These are phyloP conservation scores for Tillandsia leiboldiana DNA, from an alignment of 176 grass and related monocot species.

Conservation along the genomic window DNA sequence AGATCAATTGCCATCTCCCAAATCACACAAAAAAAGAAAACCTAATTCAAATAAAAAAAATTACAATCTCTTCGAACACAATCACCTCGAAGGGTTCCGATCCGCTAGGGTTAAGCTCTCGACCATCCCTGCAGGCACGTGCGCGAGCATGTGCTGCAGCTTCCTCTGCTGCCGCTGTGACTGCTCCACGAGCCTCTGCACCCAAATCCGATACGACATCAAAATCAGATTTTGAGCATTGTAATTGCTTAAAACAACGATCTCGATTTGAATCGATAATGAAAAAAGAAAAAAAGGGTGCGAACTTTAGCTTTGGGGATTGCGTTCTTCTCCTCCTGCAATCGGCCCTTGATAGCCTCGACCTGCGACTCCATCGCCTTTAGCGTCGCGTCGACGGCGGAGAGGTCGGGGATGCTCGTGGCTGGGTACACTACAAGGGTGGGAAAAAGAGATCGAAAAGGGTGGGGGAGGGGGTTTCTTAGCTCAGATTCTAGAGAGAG, in stretches of 20 bases:
- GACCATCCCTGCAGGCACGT: constrained; percentile 53
- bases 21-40: constrained; percentile 21
- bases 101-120: constrained; percentile 25
- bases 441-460: not conserved
- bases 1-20: constrained; percentile 21
- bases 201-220: not conserved
- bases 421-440: constrained; percentile 50
- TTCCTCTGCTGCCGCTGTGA: constrained; percentile 60
- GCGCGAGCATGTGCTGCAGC: constrained; percentile 70
- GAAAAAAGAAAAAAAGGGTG: constrained; percentile 11
- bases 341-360: constrained; percentile 38
- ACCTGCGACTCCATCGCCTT: constrained; percentile 77
- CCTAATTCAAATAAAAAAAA: constrained; percentile 12
- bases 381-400: constrained; percentile 45
- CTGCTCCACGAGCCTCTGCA: constrained; percentile 58
- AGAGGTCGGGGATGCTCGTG: constrained; percentile 47
- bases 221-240: constrained; percentile 4
- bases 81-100: constrained; percentile 35
- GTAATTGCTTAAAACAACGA: not conserved
- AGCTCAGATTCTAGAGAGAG: not conserved
- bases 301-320: constrained; percentile 91
- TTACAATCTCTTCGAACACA: not conserved
- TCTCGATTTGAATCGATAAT: not conserved
- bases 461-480: not conserved
- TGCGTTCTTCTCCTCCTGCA: constrained; percentile 71